Evolutionary conservation across 495 filamentous ascomycete genomes (phyloP).

Genomic region (Glonium stellatum): DNA sequence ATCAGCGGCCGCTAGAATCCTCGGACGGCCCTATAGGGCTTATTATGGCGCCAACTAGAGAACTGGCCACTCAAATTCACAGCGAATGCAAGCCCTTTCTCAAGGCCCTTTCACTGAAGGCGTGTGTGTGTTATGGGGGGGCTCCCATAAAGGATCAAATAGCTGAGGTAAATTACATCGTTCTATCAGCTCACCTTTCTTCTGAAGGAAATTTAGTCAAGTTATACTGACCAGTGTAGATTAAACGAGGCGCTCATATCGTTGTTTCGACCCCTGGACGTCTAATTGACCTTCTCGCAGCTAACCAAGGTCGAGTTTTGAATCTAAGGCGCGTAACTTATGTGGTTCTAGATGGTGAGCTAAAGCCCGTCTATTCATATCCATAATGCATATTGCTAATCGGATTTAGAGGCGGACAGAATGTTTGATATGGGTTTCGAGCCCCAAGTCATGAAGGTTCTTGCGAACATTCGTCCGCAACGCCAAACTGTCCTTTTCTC

Average conservation of each 20-base stretch:
- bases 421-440: slow-evolving; percentile 99
- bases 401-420: slow-evolving; percentile 68
- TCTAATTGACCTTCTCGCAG: slow-evolving; percentile 89
- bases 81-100: slow-evolving; percentile 89
- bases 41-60: slow-evolving; percentile 91
- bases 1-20: slow-evolving; percentile 74
- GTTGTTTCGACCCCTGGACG: slow-evolving; percentile 94
- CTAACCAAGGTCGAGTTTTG: slow-evolving; percentile 86
- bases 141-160: slow-evolving; percentile 98
- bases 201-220: too few species aligned
- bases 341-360: slow-evolving; percentile 64
- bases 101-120: slow-evolving; percentile 78
- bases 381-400: too few species aligned
- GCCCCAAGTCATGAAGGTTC: slow-evolving; percentile 95
- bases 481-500: slow-evolving; percentile 93
- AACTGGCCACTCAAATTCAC: slow-evolving; percentile 91
- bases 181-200: too few species aligned
- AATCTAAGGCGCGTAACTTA: slow-evolving; percentile 87
- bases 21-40: slow-evolving; percentile 82
- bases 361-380: too few species aligned
- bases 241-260: slow-evolving; percentile 89
- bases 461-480: slow-evolving; percentile 82
- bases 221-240: slow-evolving; percentile 39
- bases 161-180: slow-evolving; percentile 37
- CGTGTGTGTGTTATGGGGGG: slow-evolving; percentile 93